phyloP scores from a whole-genome alignment of 768 basidiomycete genomes.

The Austroboletus eburneus region DNA sequence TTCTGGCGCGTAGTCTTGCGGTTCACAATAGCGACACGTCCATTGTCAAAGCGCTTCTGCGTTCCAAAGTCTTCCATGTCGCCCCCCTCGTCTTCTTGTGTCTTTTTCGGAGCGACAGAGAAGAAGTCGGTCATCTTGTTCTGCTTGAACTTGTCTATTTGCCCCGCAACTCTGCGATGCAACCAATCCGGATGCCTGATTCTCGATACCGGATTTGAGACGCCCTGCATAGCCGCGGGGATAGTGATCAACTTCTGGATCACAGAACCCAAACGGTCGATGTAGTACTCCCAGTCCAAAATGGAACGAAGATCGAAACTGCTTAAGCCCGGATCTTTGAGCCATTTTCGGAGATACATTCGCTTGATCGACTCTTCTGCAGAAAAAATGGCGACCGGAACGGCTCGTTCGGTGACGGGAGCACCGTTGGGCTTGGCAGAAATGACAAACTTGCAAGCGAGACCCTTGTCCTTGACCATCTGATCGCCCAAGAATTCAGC shows the following conservation, averaged over 20 bases:
- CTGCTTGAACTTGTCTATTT: constrained; percentile 96
- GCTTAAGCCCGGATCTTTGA: constrained; percentile 84
- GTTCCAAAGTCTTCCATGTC: constrained; percentile 64
- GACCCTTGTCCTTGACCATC: constrained; percentile 99
- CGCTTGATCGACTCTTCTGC: constrained; percentile 90
- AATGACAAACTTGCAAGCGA: constrained; percentile 99
- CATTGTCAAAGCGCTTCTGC: constrained; percentile 24
- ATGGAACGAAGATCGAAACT: constrained; percentile 92
- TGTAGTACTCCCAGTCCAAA: constrained; percentile 98
- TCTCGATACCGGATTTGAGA: constrained; percentile 92
- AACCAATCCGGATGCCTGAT: constrained; percentile 98
- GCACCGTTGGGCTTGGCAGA: constrained; percentile 90
- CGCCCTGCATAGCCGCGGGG: constrained; percentile 97
- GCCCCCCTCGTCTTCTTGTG: constrained; percentile 7
- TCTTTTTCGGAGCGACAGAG: constrained; percentile 18
- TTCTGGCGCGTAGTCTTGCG: constrained; percentile 42
- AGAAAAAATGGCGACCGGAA: constrained; percentile 97
- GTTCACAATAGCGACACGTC: constrained; percentile 51
- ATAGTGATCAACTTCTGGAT: constrained; percentile 99
- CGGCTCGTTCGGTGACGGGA: constrained; percentile 94
- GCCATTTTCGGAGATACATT: constrained; percentile 90
- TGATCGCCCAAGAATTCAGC: constrained; percentile 97
- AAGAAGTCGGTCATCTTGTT: constrained; percentile 98
- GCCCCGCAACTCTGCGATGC: constrained; percentile 80
- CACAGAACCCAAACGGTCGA: constrained; percentile 94